phyloP scores from a whole-genome alignment of 202 grass and related monocot genomes.

The Setaria italica region DNA sequence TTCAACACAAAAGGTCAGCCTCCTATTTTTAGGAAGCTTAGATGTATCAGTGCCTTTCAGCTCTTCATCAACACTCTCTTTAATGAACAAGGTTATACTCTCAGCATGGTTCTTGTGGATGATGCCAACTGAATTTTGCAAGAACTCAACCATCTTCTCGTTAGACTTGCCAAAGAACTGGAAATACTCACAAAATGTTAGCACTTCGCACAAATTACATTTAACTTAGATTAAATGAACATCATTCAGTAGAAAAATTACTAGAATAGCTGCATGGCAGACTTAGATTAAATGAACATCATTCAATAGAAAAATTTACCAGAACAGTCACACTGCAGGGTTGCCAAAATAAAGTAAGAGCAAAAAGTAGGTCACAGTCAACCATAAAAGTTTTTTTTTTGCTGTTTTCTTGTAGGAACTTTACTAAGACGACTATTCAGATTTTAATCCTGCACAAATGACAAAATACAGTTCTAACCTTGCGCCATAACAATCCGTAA shows the following conservation, averaged over 20 bases:
- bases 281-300: background rate
- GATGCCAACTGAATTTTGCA: constrained; percentile 86
- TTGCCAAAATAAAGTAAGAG: constrained; percentile 13
- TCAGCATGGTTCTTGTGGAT: constrained; percentile 96
- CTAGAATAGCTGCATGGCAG: too few relatives aligned
- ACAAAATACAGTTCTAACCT: background rate
- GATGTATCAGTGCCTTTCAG: constrained; percentile 57
- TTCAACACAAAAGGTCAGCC: constrained; percentile 98
- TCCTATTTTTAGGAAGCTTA: constrained; percentile 60
- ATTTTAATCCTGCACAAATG: background rate
- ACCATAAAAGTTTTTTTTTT: background rate
- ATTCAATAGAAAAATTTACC: constrained; percentile 6
- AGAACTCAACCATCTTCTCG: constrained; percentile 94
- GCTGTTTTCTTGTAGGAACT: background rate
- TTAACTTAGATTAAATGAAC: constrained; percentile 3
- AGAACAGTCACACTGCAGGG: background rate
- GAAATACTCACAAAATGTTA: constrained; percentile 39
- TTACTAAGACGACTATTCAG: background rate
- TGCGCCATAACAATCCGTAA: background rate
- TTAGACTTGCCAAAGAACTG: constrained; percentile 89
- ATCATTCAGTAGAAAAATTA: constrained; percentile 16
- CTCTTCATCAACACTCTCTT: constrained; percentile 87
- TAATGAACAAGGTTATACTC: constrained; percentile 93
- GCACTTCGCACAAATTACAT: background rate
- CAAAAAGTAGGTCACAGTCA: background rate